Evolutionary conservation across 345 rosid genomes (phyloP), one percentile per base, ranked within the genome.

Genomic region (Ailanthus altissimus): DNA sequence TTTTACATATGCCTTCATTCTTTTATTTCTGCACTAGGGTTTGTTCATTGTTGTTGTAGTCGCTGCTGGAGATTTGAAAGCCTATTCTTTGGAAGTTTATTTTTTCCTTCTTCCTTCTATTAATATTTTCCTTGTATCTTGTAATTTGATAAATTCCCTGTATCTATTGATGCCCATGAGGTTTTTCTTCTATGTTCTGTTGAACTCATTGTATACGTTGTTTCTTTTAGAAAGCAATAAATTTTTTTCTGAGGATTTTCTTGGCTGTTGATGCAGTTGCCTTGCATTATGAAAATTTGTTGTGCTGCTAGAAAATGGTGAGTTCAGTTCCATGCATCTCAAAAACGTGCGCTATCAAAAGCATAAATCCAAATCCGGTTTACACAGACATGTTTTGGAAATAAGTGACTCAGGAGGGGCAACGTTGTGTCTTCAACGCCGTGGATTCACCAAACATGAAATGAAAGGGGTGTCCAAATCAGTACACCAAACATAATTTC

Each of bases 21-120:
- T 72, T 72, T 62, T 59, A 47, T 28, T 25, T 58, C 20, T 20
- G 40, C 15, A 7, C 6, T 6, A 38, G 26, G 36, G 58, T 42
- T 38, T 40, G 28, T 40, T 25, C 69, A 38, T 66, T 40, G 28
- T 40, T 25, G 74, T 49, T 66, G 74, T 25, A 18, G 46, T 21
- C 42, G 73, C 45, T 70, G 63, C 40, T 56, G 67, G n/a, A 72
- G 67, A 57, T 74, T 42, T 50, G 40, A 75, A 23, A 74, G 65
- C 28, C 62, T 18, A 25, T 26, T 78, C 65, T 32, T 57, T 72
- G 25, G 21, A 72, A 58, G 46, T 3, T 32, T 32, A 32, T 32
- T 32, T 32, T 32, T 32, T 1, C 38, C 3, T 32, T 32, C n/a
- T n/a, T n/a, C n/a, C n/a, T n/a, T n/a, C n/a, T n/a, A n/a, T n/a